phyloP scores from a whole-genome alignment of 2,329 filamentous ascomycete genomes.

The Xylariaceae sp. region DNA sequence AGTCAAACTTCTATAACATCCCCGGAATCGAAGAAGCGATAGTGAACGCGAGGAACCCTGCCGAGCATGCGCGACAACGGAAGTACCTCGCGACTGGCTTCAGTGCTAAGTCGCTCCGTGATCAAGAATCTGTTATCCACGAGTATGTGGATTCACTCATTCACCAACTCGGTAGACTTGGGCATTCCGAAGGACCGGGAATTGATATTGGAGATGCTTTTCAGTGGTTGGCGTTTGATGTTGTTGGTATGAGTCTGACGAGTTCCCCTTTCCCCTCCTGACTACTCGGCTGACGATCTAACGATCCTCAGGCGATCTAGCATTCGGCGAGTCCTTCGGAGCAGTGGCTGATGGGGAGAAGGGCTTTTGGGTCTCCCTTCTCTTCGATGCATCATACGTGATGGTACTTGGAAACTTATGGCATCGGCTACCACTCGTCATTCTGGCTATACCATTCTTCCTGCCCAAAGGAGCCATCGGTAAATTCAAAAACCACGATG shows the following conservation, averaged over 20 bases:
- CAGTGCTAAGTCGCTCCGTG: conserved; percentile 12
- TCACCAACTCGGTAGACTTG: conserved; percentile 6
- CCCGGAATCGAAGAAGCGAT: conserved; percentile 1
- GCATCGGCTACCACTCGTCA: not conserved
- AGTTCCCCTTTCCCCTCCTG: not conserved
- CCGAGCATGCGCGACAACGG: conserved; percentile 10
- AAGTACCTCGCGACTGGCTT: conserved; percentile 15
- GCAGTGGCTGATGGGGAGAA: conserved; percentile 4
- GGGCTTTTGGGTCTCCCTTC: conserved; percentile 10
- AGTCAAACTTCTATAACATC: conserved; percentile 15
- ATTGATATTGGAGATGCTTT: conserved; percentile 8
- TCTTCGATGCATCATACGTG: conserved; percentile 2
- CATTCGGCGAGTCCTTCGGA: conserved; percentile 16
- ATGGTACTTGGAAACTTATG: too few relatives aligned
- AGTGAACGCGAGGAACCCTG: conserved; percentile 10
- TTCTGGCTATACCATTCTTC: not conserved
- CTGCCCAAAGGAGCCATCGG: not conserved
- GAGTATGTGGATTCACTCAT: conserved; percentile 18
- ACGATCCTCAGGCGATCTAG: conserved; percentile 5
- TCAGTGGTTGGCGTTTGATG: too few relatives aligned
- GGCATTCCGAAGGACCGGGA: not conserved
- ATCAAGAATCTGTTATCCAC: conserved; percentile 18
- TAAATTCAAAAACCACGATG: not conserved
- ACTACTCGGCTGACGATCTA: too few relatives aligned
- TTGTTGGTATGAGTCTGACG: too few relatives aligned